phyloP scores from a whole-genome alignment of 2,329 filamentous ascomycete genomes.

The Pseudogymnoascus sp. region DNA sequence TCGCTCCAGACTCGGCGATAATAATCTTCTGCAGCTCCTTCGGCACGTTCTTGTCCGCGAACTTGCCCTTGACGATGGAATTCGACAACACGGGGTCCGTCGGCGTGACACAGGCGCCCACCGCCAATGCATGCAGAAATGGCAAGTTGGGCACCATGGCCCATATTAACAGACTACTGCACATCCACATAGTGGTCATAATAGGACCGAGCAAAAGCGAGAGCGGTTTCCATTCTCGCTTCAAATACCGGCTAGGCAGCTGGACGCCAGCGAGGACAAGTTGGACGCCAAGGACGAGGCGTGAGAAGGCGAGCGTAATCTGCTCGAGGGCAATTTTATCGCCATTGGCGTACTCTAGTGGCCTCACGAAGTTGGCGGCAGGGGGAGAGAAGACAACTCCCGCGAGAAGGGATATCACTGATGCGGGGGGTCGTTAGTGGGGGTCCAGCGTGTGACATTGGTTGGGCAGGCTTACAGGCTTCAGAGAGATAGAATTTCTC shows the following conservation, averaged over 20 bases:
- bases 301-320: conserved; percentile 74
- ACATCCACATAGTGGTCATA: conserved; percentile 79
- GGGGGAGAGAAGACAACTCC: conserved; percentile 74
- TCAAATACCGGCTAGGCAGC: conserved; percentile 72
- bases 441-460: not conserved
- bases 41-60: conserved; percentile 82
- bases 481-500: conserved; percentile 84
- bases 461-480: conserved; percentile 52
- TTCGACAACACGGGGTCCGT: conserved; percentile 86
- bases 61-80: conserved; percentile 83
- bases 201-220: conserved; percentile 68
- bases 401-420: conserved; percentile 72
- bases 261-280: conserved; percentile 81
- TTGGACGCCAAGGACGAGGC: conserved; percentile 80
- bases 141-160: conserved; percentile 61
- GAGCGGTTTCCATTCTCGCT: conserved; percentile 68
- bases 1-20: conserved; percentile 71
- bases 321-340: conserved; percentile 53
- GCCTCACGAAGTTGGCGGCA: conserved; percentile 66
- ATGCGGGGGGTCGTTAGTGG: not conserved
- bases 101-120: conserved; percentile 78
- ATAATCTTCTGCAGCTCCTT: conserved; percentile 71
- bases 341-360: conserved; percentile 62
- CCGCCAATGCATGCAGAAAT: conserved; percentile 69
- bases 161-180: conserved; percentile 69